These are phyloP conservation scores for Venturia asperata DNA, from an alignment of 2,329 filamentous ascomycete genomes.

Conservation along the genomic window DNA sequence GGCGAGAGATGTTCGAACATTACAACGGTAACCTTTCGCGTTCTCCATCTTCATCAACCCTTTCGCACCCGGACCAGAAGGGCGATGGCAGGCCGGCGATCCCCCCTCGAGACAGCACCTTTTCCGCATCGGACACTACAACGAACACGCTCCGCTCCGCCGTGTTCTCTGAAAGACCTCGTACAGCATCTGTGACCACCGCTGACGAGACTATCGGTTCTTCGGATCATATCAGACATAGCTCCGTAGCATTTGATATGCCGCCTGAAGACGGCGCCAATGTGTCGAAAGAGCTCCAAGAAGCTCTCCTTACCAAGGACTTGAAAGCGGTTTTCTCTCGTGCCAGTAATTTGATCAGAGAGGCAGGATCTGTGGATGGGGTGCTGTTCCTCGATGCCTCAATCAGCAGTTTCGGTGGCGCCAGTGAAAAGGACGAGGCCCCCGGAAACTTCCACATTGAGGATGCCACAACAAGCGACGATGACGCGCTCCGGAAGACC, in stretches of 20 bases:
- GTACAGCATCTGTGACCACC: background rate
- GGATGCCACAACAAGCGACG: background rate
- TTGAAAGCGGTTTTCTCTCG: conserved; percentile 12
- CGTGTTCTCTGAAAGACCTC: background rate
- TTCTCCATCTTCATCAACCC: conserved; percentile 5
- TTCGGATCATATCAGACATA: background rate
- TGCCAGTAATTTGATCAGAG: conserved; percentile 15
- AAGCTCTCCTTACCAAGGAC: conserved; percentile 9
- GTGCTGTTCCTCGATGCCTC: conserved; percentile 13
- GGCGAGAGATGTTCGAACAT: background rate
- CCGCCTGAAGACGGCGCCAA: background rate
- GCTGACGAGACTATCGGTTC: background rate
- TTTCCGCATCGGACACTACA: background rate
- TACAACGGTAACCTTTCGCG: background rate
- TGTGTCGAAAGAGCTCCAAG: background rate
- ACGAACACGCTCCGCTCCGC: background rate
- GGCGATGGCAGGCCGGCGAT: background rate
- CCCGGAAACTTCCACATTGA: conserved; percentile 2
- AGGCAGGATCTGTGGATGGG: conserved; percentile 12
- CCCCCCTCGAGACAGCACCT: background rate
- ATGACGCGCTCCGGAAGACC: background rate
- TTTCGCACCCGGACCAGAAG: conserved; percentile 6
- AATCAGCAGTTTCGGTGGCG: conserved; percentile 13
- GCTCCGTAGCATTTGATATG: conserved; percentile 9
- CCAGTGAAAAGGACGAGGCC: background rate